These are phyloP conservation scores for Avena eriantha DNA, from an alignment of 176 grass and related monocot species.

Conservation along the genomic window DNA sequence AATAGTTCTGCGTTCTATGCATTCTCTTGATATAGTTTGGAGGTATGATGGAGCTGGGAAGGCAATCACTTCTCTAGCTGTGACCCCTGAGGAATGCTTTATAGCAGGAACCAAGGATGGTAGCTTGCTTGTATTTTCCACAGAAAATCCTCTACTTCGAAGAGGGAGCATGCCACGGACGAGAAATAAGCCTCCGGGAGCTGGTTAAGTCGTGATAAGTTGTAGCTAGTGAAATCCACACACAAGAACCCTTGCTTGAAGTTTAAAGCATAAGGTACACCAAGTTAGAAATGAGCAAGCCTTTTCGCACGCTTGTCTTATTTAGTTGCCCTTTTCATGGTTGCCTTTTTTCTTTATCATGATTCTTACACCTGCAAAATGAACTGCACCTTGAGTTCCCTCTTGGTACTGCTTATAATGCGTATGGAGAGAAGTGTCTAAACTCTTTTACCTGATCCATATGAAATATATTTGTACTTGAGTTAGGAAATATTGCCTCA, in stretches of 20 bases:
- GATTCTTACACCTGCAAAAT: neutral
- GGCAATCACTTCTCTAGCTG: slow-evolving; percentile 77
- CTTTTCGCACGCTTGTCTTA: slow-evolving; percentile 1
- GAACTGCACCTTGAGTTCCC: neutral
- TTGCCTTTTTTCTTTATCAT: slow-evolving; percentile 17
- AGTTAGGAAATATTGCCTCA: slow-evolving; percentile 17
- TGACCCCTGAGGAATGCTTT: slow-evolving; percentile 93
- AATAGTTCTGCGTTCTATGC: slow-evolving; percentile 84
- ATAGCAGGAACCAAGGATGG: slow-evolving; percentile 93
- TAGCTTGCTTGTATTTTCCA: slow-evolving; percentile 81
- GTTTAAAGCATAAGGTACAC: slow-evolving; percentile 28
- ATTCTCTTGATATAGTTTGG: slow-evolving; percentile 85
- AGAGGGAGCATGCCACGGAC: slow-evolving; percentile 57
- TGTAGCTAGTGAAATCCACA: slow-evolving; percentile 24
- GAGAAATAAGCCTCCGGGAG: slow-evolving; percentile 44
- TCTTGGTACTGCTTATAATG: neutral
- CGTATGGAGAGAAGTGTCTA: slow-evolving; percentile 9
- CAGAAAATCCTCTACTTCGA: slow-evolving; percentile 72
- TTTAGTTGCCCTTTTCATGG: neutral
- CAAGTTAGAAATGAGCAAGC: neutral
- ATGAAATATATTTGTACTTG: neutral
- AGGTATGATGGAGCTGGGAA: slow-evolving; percentile 83
- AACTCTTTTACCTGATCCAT: neutral
- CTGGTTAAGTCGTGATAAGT: slow-evolving; percentile 37
- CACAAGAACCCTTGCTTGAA: slow-evolving; percentile 1